Percentiles rank a stretch among this genome's conserved stretches.
Evolutionary conservation across 2,329 filamentous ascomycete species (phyloP).

Genomic region (Epicoccum sorghinum): DNA sequence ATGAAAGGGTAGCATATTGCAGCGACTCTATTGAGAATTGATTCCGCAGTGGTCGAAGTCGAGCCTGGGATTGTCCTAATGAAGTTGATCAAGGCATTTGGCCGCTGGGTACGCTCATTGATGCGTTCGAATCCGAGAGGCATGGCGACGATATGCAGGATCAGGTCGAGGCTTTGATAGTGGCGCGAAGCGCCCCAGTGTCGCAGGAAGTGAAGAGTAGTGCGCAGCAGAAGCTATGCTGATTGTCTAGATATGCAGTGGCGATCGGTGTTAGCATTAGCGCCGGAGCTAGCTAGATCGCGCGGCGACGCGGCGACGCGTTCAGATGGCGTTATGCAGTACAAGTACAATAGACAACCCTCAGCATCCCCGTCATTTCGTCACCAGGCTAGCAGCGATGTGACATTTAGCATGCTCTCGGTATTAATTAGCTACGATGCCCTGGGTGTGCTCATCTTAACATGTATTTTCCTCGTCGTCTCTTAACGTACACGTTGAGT

Average conservation of each 20-base stretch:
- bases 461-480: no score
- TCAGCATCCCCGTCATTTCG: no score
- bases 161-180: neutral
- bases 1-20: constrained; percentile 75
- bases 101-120: constrained; percentile 75
- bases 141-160: constrained; percentile 58
- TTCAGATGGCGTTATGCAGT: no score
- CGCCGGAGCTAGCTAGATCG: neutral
- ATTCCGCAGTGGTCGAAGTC: constrained; percentile 35
- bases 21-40: constrained; percentile 48
- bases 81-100: constrained; percentile 81
- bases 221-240: no score
- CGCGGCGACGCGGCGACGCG: neutral
- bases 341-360: no score
- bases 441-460: no score
- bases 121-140: constrained; percentile 78
- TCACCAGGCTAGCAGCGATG: no score
- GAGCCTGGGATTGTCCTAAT: constrained; percentile 77
- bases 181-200: neutral
- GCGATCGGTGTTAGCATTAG: neutral
- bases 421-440: no score
- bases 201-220: neutral
- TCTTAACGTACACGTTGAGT: neutral
- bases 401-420: no score
- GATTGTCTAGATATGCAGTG: neutral